Evolutionary conservation across 1,284 basidiomycete species (phyloP), one percentile per base, ranked within the genome.

Genomic region (Hemileia vastatrix): DNA sequence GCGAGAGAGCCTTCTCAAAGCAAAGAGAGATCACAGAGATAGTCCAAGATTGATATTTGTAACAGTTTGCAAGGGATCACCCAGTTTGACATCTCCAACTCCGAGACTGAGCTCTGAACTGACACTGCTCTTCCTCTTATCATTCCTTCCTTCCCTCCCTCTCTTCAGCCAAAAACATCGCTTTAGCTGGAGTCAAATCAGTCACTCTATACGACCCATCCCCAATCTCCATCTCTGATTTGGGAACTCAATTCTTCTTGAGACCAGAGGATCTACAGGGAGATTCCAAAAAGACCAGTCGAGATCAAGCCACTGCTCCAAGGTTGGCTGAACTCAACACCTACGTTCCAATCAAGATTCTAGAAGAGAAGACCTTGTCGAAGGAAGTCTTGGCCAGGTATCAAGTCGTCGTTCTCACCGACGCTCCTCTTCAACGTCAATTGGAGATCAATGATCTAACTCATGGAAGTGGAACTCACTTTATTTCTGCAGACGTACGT

Each of bases 401-500:
- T n/a, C 72, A 92, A 87, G 88, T 85, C 57, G 87, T 98, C 45
- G 91, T 98, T 24, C 81, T 97, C 54, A 90, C 89, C 66, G 86
- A 88, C 61, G 83, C 81, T 2, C 78, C 88, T 9, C 80, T 87
- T 61, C 80, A 80, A 64, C 90, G 91, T 76, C 92, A 95, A 76
- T 77, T 97, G 21, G 89, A 94, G 77, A 90, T 98, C 75, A 90
- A 99, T 76, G 89, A 92, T 66, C 95, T 88, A 84, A 90, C 89
- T 19, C 90, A 91, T 72, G 76, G 80, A 64, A 87, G 94, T 73
- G 87, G 86, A 33, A 86, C 98, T 58, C 85, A 88, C 75, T 98
- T 98, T 77, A 88, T 97, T 71, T 79, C 92, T 54, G 86, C 93
- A 27, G 91, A 94, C 73, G 92, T 91, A 27, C 84, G 87, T 64